Conservation (phyloP, 306 rosid genomes). For the Myrica gale region DNA sequence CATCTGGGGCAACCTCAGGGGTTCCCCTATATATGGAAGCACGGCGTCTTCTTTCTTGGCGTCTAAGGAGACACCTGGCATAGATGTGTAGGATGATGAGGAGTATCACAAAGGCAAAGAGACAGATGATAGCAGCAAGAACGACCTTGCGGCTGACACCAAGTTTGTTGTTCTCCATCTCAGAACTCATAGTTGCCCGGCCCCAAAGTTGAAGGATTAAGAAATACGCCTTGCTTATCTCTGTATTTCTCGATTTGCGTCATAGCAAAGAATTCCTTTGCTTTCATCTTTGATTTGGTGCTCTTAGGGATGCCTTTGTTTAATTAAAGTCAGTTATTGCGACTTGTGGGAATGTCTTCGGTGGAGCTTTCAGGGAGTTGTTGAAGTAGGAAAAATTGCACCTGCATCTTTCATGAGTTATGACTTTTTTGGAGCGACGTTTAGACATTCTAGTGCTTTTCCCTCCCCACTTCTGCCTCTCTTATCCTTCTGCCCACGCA, state of each 20-base stretch:
- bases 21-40: not conserved
- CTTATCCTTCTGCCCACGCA: too few species aligned
- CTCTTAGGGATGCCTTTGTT: too few species aligned
- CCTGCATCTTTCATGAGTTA: not conserved
- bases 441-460: not conserved
- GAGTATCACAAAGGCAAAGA: conserved; percentile 20
- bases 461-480: not conserved
- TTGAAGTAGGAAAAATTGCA: not conserved
- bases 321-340: not conserved
- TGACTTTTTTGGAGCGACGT: not conserved
- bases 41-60: conserved; percentile 30
- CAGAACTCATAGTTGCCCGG: conserved; percentile 22
- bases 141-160: conserved; percentile 12
- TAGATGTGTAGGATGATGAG: conserved; percentile 19
- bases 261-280: not conserved
- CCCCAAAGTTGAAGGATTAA: not conserved
- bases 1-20: conserved; percentile 27
- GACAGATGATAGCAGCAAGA: conserved; percentile 27
- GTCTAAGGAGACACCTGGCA: conserved; percentile 10
- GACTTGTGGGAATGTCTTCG: not conserved
- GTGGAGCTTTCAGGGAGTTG: not conserved
- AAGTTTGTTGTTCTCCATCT: not conserved
- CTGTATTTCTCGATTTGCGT: not conserved
- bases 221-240: not conserved
- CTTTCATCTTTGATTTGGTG: not conserved